Evolutionary conservation across 768 basidiomycete genomes (phyloP).

Genomic region (Lactarius akahatsu): DNA sequence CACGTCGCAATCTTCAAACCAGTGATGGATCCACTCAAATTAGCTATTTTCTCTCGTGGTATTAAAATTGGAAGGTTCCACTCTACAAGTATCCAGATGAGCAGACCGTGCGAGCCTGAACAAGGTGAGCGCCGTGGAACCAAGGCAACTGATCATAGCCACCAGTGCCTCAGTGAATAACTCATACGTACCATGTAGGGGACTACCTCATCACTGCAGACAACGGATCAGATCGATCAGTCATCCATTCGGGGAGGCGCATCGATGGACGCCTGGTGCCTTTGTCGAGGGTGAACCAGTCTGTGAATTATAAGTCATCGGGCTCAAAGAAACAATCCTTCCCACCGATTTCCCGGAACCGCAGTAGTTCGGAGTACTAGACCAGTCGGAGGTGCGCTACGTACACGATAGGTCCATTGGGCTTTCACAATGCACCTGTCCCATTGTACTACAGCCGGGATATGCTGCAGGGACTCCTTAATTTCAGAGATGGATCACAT

Average conservation of each 20-base stretch:
- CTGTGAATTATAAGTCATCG: background rate
- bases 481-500: background rate
- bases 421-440: background rate
- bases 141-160: background rate
- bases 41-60: too few relatives aligned
- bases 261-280: background rate
- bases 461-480: background rate
- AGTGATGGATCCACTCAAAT: too few relatives aligned
- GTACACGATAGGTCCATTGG: background rate
- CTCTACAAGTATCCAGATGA: background rate
- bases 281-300: background rate
- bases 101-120: too few relatives aligned
- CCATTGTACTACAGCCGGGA: background rate
- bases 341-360: background rate
- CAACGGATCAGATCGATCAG: background rate
- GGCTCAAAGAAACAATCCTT: background rate
- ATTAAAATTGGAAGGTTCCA: background rate
- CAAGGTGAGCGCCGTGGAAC: too few relatives aligned
- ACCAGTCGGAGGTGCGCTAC: background rate
- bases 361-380: background rate
- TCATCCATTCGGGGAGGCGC: background rate
- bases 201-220: background rate
- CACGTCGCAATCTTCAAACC: too few relatives aligned
- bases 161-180: too few relatives aligned
- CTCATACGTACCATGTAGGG: too few relatives aligned